Percentiles rank a stretch among this genome's conserved stretches.
phyloP scores from a whole-genome alignment of 108 stramenopile genomes.

The Conticribra weissflogii region DNA sequence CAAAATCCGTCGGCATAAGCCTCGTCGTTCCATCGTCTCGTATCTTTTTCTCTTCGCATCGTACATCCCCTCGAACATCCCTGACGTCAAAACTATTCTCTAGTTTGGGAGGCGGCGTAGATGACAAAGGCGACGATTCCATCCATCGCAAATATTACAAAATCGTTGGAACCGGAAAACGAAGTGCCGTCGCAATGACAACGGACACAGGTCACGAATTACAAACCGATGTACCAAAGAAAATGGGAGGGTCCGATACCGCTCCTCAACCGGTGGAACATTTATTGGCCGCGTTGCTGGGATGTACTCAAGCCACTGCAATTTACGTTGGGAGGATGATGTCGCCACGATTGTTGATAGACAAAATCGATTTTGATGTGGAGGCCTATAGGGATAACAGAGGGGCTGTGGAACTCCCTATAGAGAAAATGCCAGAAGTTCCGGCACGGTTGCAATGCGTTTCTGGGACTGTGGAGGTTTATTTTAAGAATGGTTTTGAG shows the following conservation, averaged over 20 bases:
- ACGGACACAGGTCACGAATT: constrained; percentile 70
- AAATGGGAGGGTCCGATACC: constrained; percentile 72
- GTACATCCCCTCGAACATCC: too few species aligned
- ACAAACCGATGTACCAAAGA: constrained; percentile 72
- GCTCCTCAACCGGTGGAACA: constrained; percentile 84
- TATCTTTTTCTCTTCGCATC: too few species aligned
- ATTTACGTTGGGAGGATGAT: constrained; percentile 73
- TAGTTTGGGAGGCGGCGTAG: too few species aligned
- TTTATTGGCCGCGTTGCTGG: constrained; percentile 71
- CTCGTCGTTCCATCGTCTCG: too few species aligned
- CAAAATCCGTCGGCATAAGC: too few species aligned
- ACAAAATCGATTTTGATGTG: constrained; percentile 63
- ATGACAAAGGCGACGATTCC: not conserved
- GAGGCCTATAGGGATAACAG: constrained; percentile 65
- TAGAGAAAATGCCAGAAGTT: constrained; percentile 50
- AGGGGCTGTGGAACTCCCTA: constrained; percentile 72
- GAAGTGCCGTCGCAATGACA: constrained; percentile 43
- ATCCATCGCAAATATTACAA: constrained; percentile 45
- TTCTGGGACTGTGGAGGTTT: constrained; percentile 52
- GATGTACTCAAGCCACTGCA: constrained; percentile 87
- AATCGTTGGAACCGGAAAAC: constrained; percentile 51
- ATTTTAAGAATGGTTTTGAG: constrained; percentile 27
- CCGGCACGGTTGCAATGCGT: constrained; percentile 56
- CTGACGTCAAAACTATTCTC: too few species aligned
- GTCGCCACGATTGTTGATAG: constrained; percentile 58